Evolutionary conservation across 148 eudicot genomes (phyloP).

Genomic region (Bassia scoparia): DNA sequence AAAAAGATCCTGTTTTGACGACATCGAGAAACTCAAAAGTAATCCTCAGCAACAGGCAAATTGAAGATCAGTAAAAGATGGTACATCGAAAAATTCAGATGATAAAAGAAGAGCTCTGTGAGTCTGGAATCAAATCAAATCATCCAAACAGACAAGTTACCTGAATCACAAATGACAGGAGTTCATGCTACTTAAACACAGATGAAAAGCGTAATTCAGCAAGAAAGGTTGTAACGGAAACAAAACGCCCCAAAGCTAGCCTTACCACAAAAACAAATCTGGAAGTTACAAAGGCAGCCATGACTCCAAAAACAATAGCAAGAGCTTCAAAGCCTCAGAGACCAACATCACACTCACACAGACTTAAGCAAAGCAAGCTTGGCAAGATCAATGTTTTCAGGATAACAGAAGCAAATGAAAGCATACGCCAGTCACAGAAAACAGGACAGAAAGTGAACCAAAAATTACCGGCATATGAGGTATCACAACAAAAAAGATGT

Average conservation of each 20-base stretch:
- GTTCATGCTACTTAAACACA: slow-evolving; percentile 7
- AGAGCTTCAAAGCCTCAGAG: slow-evolving; percentile 35
- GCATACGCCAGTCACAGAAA: slow-evolving; percentile 11
- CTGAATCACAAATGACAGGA: slow-evolving; percentile 22
- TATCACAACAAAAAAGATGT: slow-evolving; percentile 22
- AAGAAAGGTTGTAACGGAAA: slow-evolving; percentile 23
- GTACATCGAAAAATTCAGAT: slow-evolving; percentile 14
- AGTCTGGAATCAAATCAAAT: slow-evolving; percentile 24
- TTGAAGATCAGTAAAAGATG: slow-evolving; percentile 18
- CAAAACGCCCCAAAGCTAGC: slow-evolving; percentile 28
- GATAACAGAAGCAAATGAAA: slow-evolving; percentile 21
- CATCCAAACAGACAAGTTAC: slow-evolving; percentile 19
- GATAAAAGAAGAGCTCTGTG: slow-evolving; percentile 18
- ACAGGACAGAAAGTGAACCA: slow-evolving; percentile 20
- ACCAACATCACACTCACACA: slow-evolving; percentile 21
- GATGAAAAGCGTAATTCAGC: slow-evolving; percentile 35
- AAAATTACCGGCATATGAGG: too few species aligned
- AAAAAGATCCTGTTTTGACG: slow-evolving; percentile 21
- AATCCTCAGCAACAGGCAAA: slow-evolving; percentile 21
- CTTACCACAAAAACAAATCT: slow-evolving; percentile 35
- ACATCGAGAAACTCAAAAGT: slow-evolving; percentile 30
- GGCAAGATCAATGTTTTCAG: slow-evolving; percentile 21
- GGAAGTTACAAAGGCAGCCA: slow-evolving; percentile 34
- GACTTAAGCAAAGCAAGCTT: slow-evolving; percentile 33
- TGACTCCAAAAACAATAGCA: slow-evolving; percentile 20